phyloP scores from a whole-genome alignment of 2,329 filamentous ascomycete genomes.

The Talaromyces sp. region DNA sequence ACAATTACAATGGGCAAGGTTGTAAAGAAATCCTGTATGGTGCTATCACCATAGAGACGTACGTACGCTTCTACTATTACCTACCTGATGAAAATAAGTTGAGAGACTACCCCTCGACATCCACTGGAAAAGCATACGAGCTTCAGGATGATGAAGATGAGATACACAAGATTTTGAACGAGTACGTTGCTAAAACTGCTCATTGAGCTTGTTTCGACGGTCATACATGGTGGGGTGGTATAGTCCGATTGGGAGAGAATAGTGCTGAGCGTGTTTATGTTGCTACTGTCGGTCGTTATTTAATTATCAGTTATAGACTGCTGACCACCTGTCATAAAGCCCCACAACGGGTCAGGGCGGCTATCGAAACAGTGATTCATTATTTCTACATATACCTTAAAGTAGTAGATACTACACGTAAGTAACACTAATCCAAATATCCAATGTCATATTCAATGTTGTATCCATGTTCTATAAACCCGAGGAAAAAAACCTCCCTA shows the following conservation, averaged over 20 bases:
- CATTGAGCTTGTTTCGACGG: neutral
- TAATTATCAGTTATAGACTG: neutral
- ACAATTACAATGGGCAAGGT: too few species aligned
- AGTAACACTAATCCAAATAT: neutral
- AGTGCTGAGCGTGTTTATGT: neutral
- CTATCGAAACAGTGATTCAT: too few species aligned
- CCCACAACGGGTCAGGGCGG: too few species aligned
- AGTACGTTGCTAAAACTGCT: neutral
- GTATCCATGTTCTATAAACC: too few species aligned
- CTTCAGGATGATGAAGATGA: neutral
- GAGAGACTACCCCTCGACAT: neutral
- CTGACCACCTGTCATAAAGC: too few species aligned
- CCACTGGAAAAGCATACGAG: neutral
- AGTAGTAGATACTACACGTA: too few species aligned
- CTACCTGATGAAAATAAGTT: neutral
- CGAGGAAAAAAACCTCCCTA: neutral
- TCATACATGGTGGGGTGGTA: neutral
- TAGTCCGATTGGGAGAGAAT: neutral
- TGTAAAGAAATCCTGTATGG: neutral
- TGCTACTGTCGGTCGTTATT: neutral
- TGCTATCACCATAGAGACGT: neutral
- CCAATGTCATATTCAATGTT: too few species aligned
- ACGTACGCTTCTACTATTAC: neutral
- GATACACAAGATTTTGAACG: neutral
- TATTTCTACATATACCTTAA: too few species aligned